These are phyloP conservation scores for Aspergillus sp. DNA, from an alignment of 2,329 filamentous ascomycete genomes.

Conservation along the genomic window DNA sequence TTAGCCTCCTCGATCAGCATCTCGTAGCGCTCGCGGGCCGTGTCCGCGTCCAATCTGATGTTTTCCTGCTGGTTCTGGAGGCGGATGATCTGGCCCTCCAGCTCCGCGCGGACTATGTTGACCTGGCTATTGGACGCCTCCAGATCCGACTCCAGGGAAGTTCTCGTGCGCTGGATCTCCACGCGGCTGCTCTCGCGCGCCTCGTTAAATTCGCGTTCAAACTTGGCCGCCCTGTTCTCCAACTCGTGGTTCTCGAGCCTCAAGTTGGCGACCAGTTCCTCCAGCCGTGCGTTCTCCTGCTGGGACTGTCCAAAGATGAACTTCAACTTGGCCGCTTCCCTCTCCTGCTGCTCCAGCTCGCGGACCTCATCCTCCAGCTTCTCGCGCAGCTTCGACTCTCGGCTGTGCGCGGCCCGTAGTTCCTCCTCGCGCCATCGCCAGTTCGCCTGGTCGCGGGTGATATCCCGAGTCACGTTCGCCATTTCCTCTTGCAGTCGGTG, in stretches of 20 bases:
- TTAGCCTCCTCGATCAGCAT: slow-evolving; percentile 76
- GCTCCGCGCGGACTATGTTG: slow-evolving; percentile 70
- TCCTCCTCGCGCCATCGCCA: slow-evolving; percentile 61
- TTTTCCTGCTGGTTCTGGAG: slow-evolving; percentile 69
- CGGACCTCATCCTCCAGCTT: slow-evolving; percentile 54
- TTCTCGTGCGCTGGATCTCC: slow-evolving; percentile 73
- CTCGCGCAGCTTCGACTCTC: slow-evolving; percentile 57
- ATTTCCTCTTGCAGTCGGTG: slow-evolving; percentile 82
- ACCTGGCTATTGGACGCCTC: slow-evolving; percentile 78
- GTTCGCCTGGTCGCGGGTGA: slow-evolving; percentile 71
- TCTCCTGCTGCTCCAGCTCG: slow-evolving; percentile 61
- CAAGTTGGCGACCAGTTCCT: slow-evolving; percentile 45
- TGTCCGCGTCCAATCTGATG: slow-evolving; percentile 70
- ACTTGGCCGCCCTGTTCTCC: slow-evolving; percentile 58
- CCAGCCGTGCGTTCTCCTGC: slow-evolving; percentile 55
- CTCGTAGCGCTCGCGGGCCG: slow-evolving; percentile 69
- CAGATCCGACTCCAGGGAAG: slow-evolving; percentile 70
- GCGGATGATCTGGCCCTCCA: slow-evolving; percentile 69
- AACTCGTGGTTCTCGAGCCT: slow-evolving; percentile 57
- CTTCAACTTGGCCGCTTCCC: slow-evolving; percentile 68
- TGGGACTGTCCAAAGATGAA: slow-evolving; percentile 64
- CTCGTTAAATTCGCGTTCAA: slow-evolving; percentile 76
- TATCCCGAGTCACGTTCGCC: slow-evolving; percentile 65
- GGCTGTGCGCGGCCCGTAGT: slow-evolving; percentile 52
- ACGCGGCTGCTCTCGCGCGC: slow-evolving; percentile 68